Percentiles rank a stretch among this genome's conserved stretches.
These are phyloP conservation scores for Colletotrichum godetiae DNA, from an alignment of 2,329 filamentous ascomycete genomes.

Conservation along the genomic window DNA sequence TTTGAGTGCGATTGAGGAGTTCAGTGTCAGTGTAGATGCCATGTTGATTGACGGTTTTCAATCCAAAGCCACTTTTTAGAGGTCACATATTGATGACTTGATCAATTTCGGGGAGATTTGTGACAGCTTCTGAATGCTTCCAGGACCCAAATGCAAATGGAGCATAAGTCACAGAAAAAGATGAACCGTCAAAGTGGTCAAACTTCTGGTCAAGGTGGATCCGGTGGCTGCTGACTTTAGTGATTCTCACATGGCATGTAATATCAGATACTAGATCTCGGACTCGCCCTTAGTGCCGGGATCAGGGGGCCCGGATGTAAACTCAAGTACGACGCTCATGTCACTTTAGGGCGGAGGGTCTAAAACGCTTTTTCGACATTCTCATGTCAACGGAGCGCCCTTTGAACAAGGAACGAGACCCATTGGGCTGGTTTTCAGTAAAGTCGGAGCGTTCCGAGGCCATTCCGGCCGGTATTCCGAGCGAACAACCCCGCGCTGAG, in stretches of 20 bases:
- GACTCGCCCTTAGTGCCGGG: neutral
- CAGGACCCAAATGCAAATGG: too few relatives aligned
- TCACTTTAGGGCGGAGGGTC: neutral
- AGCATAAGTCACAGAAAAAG: neutral
- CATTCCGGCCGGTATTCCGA: neutral
- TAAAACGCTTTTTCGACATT: neutral
- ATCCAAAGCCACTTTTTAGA: neutral
- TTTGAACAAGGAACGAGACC: neutral
- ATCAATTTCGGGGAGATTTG: neutral
- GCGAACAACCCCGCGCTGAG: neutral
- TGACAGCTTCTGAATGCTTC: neutral
- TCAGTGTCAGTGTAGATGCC: neutral
- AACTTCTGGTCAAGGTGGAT: neutral
- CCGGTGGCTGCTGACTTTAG: neutral
- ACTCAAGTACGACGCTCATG: neutral
- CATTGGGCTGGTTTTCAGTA: too few relatives aligned
- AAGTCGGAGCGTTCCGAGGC: neutral
- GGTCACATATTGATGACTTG: neutral
- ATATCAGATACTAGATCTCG: neutral
- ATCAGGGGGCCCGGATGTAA: neutral
- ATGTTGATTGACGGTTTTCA: neutral
- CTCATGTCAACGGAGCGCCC: neutral
- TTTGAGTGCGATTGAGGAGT: slow-evolving; percentile 39
- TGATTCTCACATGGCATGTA: neutral
- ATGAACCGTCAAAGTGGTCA: neutral